These are phyloP conservation scores for Lodderomyces pseudojiufengensis DNA, from an alignment of 1,139 yeast species.

Conservation along the genomic window DNA sequence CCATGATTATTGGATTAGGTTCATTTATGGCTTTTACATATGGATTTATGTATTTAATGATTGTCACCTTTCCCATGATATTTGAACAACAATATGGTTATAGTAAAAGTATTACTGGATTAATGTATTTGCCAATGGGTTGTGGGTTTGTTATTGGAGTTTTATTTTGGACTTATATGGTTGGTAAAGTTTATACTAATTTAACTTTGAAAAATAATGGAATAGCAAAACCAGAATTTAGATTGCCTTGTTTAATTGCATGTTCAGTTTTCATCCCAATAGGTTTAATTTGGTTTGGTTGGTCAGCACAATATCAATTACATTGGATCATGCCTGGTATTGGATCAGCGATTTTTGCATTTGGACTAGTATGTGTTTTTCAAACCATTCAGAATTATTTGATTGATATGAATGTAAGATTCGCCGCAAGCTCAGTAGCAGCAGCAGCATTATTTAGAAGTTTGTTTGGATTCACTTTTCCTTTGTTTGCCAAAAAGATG, in stretches of 20 bases:
- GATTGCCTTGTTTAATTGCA: slow-evolving; percentile 40
- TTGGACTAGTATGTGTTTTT: slow-evolving; percentile 44
- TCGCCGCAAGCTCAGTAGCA: slow-evolving; percentile 44
- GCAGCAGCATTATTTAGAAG: slow-evolving; percentile 48
- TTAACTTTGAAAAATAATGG: slow-evolving; percentile 33
- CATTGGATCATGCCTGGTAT: slow-evolving; percentile 49
- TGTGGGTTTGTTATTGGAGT: slow-evolving; percentile 42
- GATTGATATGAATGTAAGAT: slow-evolving; percentile 43
- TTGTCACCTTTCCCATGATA: slow-evolving; percentile 41
- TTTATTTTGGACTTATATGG: slow-evolving; percentile 33
- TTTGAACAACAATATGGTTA: slow-evolving; percentile 34
- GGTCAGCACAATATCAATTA: slow-evolving; percentile 39
- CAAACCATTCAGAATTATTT: slow-evolving; percentile 42
- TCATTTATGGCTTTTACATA: slow-evolving; percentile 46
- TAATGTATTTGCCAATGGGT: slow-evolving; percentile 47
- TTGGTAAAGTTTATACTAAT: slow-evolving; percentile 29
- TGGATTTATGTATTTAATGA: slow-evolving; percentile 47
- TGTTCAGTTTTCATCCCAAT: slow-evolving; percentile 37
- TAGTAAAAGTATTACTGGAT: slow-evolving; percentile 32
- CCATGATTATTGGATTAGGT: slow-evolving; percentile 44
- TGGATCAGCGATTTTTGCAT: slow-evolving; percentile 42
- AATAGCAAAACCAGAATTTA: slow-evolving; percentile 39
- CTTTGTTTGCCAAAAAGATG: slow-evolving; percentile 40
- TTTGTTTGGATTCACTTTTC: slow-evolving; percentile 42
- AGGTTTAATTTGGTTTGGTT: slow-evolving; percentile 46